Conservation (phyloP, 805 yeast genomes). For the Pichia phayaonensis region DNA sequence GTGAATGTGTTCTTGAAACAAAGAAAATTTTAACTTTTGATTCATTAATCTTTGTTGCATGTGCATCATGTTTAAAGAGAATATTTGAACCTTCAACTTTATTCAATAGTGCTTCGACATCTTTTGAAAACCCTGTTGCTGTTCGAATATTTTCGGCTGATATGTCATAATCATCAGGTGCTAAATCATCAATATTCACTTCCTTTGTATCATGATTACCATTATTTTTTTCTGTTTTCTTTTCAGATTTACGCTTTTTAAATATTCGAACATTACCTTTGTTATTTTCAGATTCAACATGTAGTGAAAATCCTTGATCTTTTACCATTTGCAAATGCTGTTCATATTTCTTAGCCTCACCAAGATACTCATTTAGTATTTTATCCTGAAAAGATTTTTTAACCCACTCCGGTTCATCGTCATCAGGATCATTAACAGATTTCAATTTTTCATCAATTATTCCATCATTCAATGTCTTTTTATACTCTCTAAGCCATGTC, state of each 20-base stretch:
- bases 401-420: constrained; percentile 38
- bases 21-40: constrained; percentile 49
- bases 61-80: not conserved
- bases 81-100: constrained; percentile 29
- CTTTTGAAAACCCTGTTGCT: constrained; percentile 28
- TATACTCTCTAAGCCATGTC: constrained; percentile 54
- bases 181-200: constrained; percentile 11
- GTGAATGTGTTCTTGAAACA: constrained; percentile 89
- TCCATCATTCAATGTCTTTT: constrained; percentile 7
- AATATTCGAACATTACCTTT: constrained; percentile 19
- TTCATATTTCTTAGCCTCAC: constrained; percentile 34
- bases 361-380: constrained; percentile 23
- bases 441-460: constrained; percentile 7
- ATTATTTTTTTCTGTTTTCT: not conserved
- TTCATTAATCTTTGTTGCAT: constrained; percentile 15
- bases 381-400: constrained; percentile 27
- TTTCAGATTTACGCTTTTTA: constrained; percentile 18
- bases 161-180: constrained; percentile 26
- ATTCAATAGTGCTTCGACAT: constrained; percentile 41
- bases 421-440: constrained; percentile 18
- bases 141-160: constrained; percentile 21
- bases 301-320: constrained; percentile 17
- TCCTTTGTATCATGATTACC: constrained; percentile 1
- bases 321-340: constrained; percentile 31
- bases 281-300: constrained; percentile 21